Evolutionary conservation across 768 basidiomycete species (phyloP).

Genomic region (Boletellus ananas): DNA sequence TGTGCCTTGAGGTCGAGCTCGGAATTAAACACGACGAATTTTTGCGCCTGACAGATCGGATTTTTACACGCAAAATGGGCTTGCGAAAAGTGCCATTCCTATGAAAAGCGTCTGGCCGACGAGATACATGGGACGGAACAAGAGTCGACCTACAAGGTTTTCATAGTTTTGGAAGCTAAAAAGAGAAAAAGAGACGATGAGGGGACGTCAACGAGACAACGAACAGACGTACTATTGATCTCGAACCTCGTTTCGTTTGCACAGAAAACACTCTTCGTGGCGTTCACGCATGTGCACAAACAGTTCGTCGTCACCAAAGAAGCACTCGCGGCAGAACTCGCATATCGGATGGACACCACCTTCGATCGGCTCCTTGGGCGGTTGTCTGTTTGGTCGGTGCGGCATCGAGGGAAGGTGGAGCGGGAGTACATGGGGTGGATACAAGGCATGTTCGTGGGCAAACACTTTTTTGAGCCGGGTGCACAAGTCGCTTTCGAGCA

Average conservation of each 20-base stretch:
- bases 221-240: constrained; percentile 75
- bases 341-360: constrained; percentile 77
- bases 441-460: constrained; percentile 89
- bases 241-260: constrained; percentile 73
- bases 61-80: constrained; percentile 80
- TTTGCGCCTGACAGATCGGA: constrained; percentile 69
- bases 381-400: constrained; percentile 37
- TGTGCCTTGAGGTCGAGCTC: constrained; percentile 89
- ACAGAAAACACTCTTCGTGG: constrained; percentile 97
- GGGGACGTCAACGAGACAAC: neutral
- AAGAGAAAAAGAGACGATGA: too few relatives aligned
- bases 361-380: constrained; percentile 54
- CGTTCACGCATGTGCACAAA: constrained; percentile 88
- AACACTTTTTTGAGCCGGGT: constrained; percentile 91
- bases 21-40: constrained; percentile 93
- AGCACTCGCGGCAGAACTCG: constrained; percentile 89
- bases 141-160: constrained; percentile 54
- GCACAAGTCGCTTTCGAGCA: constrained; percentile 70
- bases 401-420: constrained; percentile 75
- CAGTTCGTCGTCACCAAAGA: constrained; percentile 91
- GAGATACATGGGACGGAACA: neutral
- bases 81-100: constrained; percentile 75
- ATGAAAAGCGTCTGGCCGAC: constrained; percentile 1
- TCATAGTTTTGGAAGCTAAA: constrained; percentile 75
- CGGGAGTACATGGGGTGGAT: constrained; percentile 59